Conservation (phyloP, 176 grass and related monocot species). For the Stipa capillata region DNA sequence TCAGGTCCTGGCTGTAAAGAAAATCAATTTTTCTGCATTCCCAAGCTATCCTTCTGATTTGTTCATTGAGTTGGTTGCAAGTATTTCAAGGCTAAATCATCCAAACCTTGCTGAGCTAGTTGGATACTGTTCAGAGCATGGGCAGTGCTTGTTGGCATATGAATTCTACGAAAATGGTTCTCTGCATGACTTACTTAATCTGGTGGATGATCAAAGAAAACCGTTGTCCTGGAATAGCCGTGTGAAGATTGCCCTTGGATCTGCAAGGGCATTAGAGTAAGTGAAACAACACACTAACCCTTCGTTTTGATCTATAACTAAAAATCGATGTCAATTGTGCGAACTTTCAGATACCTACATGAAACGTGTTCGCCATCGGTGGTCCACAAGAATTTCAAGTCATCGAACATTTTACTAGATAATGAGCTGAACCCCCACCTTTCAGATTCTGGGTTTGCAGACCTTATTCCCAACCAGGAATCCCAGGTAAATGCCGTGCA, state of each 20-base stretch:
- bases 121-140: constrained; percentile 90
- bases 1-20: constrained; percentile 83
- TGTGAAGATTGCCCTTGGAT: constrained; percentile 87
- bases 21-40: constrained; percentile 57
- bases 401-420: constrained; percentile 88
- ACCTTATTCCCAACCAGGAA: constrained; percentile 57
- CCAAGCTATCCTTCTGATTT: constrained; percentile 55
- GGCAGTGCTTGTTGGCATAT: constrained; percentile 71
- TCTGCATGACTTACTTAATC: constrained; percentile 61
- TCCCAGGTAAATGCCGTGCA: constrained; percentile 47
- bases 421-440: constrained; percentile 70
- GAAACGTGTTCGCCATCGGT: constrained; percentile 82
- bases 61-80: constrained; percentile 64
- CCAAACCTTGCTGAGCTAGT: constrained; percentile 63
- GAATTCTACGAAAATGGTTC: constrained; percentile 70
- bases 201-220: constrained; percentile 49
- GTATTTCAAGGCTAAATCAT: constrained; percentile 75
- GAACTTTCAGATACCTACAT: constrained; percentile 74
- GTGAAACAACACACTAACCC: neutral
- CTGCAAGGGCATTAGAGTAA: constrained; percentile 97
- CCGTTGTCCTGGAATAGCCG: constrained; percentile 72
- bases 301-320: neutral
- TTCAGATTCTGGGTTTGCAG: constrained; percentile 75
- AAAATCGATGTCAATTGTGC: neutral
- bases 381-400: constrained; percentile 88